Evolutionary conservation across 345 rosid genomes (phyloP).

Genomic region (Syzygium jambos): DNA sequence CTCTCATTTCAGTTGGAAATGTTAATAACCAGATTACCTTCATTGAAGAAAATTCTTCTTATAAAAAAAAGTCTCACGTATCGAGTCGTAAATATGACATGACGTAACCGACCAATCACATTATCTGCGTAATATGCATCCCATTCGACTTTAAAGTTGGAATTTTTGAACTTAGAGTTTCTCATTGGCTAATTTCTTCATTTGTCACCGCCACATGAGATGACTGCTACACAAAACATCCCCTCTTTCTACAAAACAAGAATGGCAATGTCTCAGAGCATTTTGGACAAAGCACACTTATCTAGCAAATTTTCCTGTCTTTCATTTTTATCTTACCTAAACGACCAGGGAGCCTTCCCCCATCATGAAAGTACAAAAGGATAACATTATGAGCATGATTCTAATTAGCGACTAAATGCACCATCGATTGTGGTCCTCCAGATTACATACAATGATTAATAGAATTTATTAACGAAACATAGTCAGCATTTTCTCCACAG

Average conservation of each 20-base stretch:
- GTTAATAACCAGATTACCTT: neutral
- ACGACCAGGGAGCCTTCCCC: neutral
- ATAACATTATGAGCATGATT: neutral
- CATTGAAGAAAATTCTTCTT: neutral
- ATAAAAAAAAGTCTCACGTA: neutral
- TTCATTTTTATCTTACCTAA: neutral
- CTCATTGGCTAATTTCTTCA: neutral
- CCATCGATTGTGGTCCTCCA: neutral
- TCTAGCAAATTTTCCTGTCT: neutral
- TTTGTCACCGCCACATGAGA: neutral
- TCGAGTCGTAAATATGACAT: fast-evolving
- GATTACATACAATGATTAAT: neutral
- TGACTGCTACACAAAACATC: neutral
- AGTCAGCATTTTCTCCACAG: neutral
- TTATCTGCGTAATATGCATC: neutral
- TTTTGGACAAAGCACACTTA: neutral
- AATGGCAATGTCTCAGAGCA: neutral
- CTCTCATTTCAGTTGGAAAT: neutral
- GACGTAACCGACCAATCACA: neutral
- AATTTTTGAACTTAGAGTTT: neutral
- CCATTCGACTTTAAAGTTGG: neutral
- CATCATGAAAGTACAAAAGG: neutral
- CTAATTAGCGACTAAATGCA: neutral
- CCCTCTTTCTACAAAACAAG: neutral
- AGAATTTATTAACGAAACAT: neutral